A percentile compares a stretch with the other conserved stretches of the same genome.
Evolutionary conservation across 2,329 filamentous ascomycete genomes (phyloP).

Genomic region (Shiraia bambusicola): DNA sequence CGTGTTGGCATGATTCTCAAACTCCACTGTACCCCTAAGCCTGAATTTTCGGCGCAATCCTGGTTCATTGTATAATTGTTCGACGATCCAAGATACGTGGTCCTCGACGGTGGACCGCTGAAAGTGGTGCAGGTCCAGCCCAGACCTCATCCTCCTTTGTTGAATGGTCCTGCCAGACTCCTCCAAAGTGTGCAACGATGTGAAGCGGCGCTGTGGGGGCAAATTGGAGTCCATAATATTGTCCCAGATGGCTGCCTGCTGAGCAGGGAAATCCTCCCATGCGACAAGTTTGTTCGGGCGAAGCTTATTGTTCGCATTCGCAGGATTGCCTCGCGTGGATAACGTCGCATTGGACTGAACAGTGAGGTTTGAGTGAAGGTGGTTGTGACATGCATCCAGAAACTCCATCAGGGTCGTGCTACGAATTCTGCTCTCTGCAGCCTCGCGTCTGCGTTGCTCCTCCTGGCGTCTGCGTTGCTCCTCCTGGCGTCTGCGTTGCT

Average conservation of each 20-base stretch:
- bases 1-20: conserved; percentile 20
- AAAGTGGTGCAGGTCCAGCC: conserved; percentile 15
- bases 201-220: conserved; percentile 13
- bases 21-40: conserved; percentile 11
- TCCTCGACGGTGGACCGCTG: too few species aligned
- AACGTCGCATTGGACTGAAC: conserved; percentile 8
- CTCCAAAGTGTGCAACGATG: conserved; percentile 11
- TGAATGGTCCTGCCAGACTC: conserved; percentile 9
- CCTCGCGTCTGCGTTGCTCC: conserved; percentile 3
- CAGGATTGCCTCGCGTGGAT: neutral
- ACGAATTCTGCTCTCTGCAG: conserved; percentile 10
- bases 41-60: conserved; percentile 9
- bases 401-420: conserved; percentile 20
- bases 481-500: too few species aligned
- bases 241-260: conserved; percentile 14
- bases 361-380: conserved; percentile 12
- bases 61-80: too few species aligned
- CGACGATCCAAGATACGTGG: too few species aligned
- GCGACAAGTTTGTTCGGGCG: conserved; percentile 9
- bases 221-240: conserved; percentile 12
- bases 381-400: conserved; percentile 18
- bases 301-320: conserved; percentile 2
- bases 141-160: conserved; percentile 10
- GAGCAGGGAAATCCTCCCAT: conserved; percentile 10
- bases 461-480: conserved; percentile 15